These are phyloP conservation scores for Sugiyamaella japonica DNA, from an alignment of 1,139 yeast genomes.

Conservation along the genomic window DNA sequence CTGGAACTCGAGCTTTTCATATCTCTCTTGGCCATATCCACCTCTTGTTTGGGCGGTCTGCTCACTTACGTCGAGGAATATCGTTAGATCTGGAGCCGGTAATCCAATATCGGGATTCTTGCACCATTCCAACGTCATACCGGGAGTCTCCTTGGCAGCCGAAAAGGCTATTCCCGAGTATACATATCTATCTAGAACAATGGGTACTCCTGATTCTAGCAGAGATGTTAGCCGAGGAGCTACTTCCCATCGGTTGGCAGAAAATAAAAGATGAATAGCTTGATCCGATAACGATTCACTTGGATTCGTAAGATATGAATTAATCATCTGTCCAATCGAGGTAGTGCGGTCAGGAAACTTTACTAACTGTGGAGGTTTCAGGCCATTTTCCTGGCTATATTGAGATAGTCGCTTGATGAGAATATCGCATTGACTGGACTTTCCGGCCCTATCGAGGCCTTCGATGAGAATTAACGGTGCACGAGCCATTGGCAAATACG, in stretches of 20 bases:
- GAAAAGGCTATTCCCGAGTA: conserved; percentile 95
- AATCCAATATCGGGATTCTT: conserved; percentile 77
- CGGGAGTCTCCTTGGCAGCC: conserved; percentile 61
- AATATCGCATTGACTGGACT: conserved; percentile 75
- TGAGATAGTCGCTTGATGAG: conserved; percentile 44
- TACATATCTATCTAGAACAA: conserved; percentile 82
- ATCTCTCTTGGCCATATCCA: conserved; percentile 91
- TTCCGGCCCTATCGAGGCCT: conserved; percentile 94
- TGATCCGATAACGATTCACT: conserved; percentile 49
- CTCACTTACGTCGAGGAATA: conserved; percentile 66
- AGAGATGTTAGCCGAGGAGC: conserved; percentile 49
- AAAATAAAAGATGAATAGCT: conserved; percentile 81
- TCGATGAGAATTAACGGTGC: conserved; percentile 82
- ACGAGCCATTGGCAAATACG: conserved; percentile 8
- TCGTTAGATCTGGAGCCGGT: conserved; percentile 80
- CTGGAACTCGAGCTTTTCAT: conserved; percentile 77
- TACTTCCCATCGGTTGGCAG: conserved; percentile 94
- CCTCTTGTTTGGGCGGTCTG: conserved; percentile 57
- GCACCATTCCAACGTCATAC: conserved; percentile 72
- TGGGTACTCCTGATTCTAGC: conserved; percentile 54
- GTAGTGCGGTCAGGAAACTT: conserved; percentile 91
- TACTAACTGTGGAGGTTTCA: conserved; percentile 42
- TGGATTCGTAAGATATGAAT: conserved; percentile 57
- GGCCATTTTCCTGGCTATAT: not conserved
- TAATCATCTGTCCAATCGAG: conserved; percentile 72